phyloP scores from a whole-genome alignment of 768 basidiomycete species.

The Kwoniella europaea region DNA sequence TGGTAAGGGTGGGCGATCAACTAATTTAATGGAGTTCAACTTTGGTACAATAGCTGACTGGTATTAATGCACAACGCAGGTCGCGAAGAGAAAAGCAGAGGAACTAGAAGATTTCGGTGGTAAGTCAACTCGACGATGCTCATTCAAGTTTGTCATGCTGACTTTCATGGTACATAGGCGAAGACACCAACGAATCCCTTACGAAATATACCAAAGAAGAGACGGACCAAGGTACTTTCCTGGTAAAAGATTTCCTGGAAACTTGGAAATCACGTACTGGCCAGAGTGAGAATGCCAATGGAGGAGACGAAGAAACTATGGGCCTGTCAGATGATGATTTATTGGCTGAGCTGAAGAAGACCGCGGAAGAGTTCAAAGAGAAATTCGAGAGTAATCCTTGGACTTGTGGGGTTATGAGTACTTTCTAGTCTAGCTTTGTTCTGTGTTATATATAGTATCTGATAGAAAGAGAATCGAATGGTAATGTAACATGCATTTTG shows the following conservation, averaged over 20 bases:
- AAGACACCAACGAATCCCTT: slow-evolving; percentile 55
- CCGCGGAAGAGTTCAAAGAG: slow-evolving; percentile 70
- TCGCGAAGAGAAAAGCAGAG: slow-evolving; percentile 89
- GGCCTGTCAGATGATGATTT: slow-evolving; percentile 60
- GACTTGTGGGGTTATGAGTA: slow-evolving; percentile 58
- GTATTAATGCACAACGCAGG: slow-evolving; percentile 60
- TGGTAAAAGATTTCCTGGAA: slow-evolving; percentile 78
- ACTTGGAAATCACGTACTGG: slow-evolving; percentile 68
- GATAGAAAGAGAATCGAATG: too few relatives aligned
- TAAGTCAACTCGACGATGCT: slow-evolving; percentile 48
- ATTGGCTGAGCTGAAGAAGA: slow-evolving; percentile 65
- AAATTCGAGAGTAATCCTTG: slow-evolving; percentile 78
- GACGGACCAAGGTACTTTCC: slow-evolving; percentile 75
- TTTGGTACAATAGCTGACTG: neutral
- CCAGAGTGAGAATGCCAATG: neutral
- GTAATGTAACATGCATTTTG: too few relatives aligned
- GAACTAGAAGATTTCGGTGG: slow-evolving; percentile 84
- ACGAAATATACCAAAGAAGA: slow-evolving; percentile 66
- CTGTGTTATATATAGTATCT: neutral
- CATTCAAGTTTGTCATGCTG: neutral
- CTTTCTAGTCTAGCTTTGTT: slow-evolving; percentile 34
- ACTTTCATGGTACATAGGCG: slow-evolving; percentile 27
- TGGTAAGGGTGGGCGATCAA: slow-evolving; percentile 70
- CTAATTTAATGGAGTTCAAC: neutral
- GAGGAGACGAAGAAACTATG: slow-evolving; percentile 63